phyloP scores from a whole-genome alignment of 805 yeast species.

The Candida koratica region DNA sequence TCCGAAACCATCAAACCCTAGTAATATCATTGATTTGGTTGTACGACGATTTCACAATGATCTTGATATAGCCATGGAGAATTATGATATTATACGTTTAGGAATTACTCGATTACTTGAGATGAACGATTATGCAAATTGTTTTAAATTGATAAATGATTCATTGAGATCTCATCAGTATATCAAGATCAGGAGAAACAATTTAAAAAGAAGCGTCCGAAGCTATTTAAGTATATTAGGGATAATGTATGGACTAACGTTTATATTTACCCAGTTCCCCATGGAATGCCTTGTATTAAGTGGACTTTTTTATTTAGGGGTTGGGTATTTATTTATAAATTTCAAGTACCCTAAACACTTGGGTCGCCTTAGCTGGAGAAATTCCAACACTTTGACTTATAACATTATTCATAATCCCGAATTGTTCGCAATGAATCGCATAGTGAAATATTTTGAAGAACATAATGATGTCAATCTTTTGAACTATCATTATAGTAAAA shows the following conservation, averaged over 20 bases:
- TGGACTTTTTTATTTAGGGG: background rate
- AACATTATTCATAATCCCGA: constrained; percentile 31
- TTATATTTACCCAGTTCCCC: constrained; percentile 1
- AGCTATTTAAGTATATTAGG: background rate
- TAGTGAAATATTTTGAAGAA: constrained; percentile 41
- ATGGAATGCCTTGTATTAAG: background rate
- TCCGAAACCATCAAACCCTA: constrained; percentile 8
- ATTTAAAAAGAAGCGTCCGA: background rate
- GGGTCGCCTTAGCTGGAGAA: constrained; percentile 37
- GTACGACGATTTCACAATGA: background rate
- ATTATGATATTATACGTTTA: constrained; percentile 11
- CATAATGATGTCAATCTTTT: constrained; percentile 37
- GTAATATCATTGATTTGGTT: constrained; percentile 3
- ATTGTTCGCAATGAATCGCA: constrained; percentile 27
- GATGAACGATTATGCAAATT: constrained; percentile 25
- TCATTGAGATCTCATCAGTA: constrained; percentile 15
- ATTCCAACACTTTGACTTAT: constrained; percentile 25
- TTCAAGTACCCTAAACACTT: constrained; percentile 13
- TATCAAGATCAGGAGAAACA: background rate
- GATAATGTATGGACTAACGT: background rate
- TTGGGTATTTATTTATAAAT: constrained; percentile 6
- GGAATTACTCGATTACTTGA: constrained; percentile 20
- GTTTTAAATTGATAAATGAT: constrained; percentile 26
- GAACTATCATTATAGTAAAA: constrained; percentile 35
- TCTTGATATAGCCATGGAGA: constrained; percentile 1